Evolutionary conservation across 2,329 filamentous ascomycete species (phyloP), one percentile per base, ranked within the genome.

Genomic region (Periconia sp.): DNA sequence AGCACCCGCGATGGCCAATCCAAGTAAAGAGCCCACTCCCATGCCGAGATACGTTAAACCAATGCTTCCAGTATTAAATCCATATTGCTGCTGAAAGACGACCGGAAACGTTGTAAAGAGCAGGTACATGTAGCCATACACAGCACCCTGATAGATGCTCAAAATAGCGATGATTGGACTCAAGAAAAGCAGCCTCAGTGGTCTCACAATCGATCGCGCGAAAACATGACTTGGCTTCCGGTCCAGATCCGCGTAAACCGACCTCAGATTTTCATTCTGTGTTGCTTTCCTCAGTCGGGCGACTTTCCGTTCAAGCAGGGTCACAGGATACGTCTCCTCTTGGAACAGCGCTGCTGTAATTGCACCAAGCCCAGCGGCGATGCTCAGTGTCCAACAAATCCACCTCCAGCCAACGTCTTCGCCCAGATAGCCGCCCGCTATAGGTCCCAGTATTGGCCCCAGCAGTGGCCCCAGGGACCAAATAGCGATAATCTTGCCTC

Each of bases 181-280:
- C 11, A 77, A 70, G 5, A 85, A 68, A 16, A 80, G 69, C 39
- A 84, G 73, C 52, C 77, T 79, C 4, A 76, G 77, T 1, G 80
- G 79, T 1, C 84, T 68, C 15, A 73, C 54, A 43, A 79, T 67
- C 17, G 71, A 65, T 19, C 54, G 66, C 13, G 59, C 46, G 52
- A 76, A 73, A 30, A 73, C 57, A 16, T 71, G 54, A 10, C 56
- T 56, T 0, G 63, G 37, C 5, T 72, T 57, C 3, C 61, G 60
- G 4, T 52, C 54, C 41, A 72, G 65, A 26, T 68, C 52, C 4
- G 34, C 12, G 52, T 52, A 40, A 63, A 64, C 54, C 60, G 59
- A 43, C 55, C 65, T 39, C 57, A 65, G 37, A 47, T 61, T 37
- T 52, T 48, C 41, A n/a, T 57, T 71, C 63, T 46, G 59, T 46